A percentile compares a stretch with the other conserved stretches of the same genome.
phyloP scores from a whole-genome alignment of 352 stramenopile species.

The Pythium coloratum region DNA sequence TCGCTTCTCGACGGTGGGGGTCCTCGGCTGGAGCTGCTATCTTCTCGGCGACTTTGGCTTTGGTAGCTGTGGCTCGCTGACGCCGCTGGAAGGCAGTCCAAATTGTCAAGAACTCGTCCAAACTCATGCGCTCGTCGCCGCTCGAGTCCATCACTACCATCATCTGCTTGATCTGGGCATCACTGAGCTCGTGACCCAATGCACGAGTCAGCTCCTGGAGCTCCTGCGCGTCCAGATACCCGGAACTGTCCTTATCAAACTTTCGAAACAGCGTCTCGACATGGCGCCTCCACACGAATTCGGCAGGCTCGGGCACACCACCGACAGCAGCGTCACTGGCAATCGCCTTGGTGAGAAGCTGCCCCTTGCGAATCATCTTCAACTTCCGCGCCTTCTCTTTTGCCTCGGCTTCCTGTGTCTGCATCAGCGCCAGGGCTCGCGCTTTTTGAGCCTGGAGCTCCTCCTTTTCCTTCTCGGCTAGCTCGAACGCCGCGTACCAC shows the following conservation, averaged over 20 bases:
- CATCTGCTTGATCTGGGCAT: conserved; percentile 49
- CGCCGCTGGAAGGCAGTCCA: conserved; percentile 60
- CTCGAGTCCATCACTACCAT: conserved; percentile 62
- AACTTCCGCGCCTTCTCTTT: conserved; percentile 40
- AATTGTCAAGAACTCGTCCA: conserved; percentile 69
- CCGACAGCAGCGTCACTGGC: conserved; percentile 1
- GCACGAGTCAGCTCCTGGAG: conserved; percentile 44
- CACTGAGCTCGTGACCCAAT: conserved; percentile 51
- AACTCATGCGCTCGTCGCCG: conserved; percentile 52
- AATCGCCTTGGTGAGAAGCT: conserved; percentile 32
- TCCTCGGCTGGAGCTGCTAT: background rate
- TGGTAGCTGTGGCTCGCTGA: conserved; percentile 11
- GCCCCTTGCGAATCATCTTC: conserved; percentile 36
- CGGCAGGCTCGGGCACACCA: conserved; percentile 12
- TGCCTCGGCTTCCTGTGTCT: conserved; percentile 42
- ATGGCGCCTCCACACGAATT: conserved; percentile 26
- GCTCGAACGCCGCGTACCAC: conserved; percentile 59
- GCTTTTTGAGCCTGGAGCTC: conserved; percentile 46
- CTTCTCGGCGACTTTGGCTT: background rate
- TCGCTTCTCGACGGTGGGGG: conserved; percentile 17
- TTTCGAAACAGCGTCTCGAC: conserved; percentile 49
- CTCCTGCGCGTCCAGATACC: conserved; percentile 53
- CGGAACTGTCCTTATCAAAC: conserved; percentile 58
- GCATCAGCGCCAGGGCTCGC: conserved; percentile 41
- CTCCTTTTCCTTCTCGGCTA: conserved; percentile 43